Percentiles rank a stretch among this genome's conserved stretches.
Conservation (phyloP, 495 filamentous ascomycete species). For the Neurospora sp. region DNA sequence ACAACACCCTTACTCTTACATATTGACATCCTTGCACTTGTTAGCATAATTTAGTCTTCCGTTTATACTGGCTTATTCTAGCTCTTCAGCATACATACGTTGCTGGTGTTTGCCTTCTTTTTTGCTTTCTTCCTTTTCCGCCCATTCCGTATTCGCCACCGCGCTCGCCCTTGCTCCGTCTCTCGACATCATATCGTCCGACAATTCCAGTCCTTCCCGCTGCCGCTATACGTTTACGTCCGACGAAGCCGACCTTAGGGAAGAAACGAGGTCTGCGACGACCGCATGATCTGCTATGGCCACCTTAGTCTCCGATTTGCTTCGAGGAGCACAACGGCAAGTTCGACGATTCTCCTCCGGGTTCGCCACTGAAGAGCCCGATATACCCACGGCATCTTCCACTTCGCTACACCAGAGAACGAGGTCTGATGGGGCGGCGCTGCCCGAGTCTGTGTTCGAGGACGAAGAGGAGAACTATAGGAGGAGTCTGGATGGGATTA, state of each 20-base stretch:
- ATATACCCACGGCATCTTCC: background rate
- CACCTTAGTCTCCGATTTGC: slow-evolving; percentile 59
- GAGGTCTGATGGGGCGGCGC: slow-evolving; percentile 3
- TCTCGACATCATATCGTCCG: background rate
- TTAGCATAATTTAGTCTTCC: background rate
- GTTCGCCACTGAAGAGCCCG: slow-evolving; percentile 23
- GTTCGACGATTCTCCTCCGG: slow-evolving; percentile 55
- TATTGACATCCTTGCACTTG: background rate
- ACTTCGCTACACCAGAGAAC: slow-evolving; percentile 10
- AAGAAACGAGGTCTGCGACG: background rate
- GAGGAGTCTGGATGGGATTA: background rate
- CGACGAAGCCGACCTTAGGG: background rate
- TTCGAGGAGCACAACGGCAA: slow-evolving; percentile 37
- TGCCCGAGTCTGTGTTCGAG: slow-evolving; percentile 12
- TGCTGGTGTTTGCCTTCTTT: background rate
- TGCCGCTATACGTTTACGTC: background rate
- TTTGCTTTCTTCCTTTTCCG: background rate
- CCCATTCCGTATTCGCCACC: background rate
- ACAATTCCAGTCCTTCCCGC: background rate
- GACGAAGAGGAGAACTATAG: slow-evolving; percentile 1
- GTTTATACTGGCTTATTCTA: background rate
- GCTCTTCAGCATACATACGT: background rate
- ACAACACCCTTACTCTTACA: background rate
- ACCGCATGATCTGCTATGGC: slow-evolving; percentile 47
- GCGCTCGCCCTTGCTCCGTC: background rate